phyloP scores from a whole-genome alignment of 305 asterid species.

The Fraxinus nigra region DNA sequence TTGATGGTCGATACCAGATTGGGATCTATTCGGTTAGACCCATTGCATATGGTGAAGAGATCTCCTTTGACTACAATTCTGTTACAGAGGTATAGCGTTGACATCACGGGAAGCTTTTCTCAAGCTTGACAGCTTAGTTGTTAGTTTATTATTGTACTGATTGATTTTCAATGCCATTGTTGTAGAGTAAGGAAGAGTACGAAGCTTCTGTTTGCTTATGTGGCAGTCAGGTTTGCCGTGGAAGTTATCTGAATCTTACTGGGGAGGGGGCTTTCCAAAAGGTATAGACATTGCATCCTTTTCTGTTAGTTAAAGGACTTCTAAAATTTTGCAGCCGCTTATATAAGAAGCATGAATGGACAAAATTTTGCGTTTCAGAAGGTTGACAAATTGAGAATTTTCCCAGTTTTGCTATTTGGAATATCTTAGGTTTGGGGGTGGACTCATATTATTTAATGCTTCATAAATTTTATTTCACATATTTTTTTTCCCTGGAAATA shows the following conservation, averaged over 20 bases:
- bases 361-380: neutral
- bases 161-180: slow-evolving; percentile 19
- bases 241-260: slow-evolving; percentile 87
- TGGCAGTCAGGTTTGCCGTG: slow-evolving; percentile 98
- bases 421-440: neutral
- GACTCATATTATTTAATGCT: neutral
- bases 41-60: slow-evolving; percentile 92
- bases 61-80: slow-evolving; percentile 95
- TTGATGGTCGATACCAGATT: slow-evolving; percentile 97
- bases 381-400: neutral
- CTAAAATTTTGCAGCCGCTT: neutral
- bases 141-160: slow-evolving; percentile 14
- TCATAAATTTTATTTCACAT: neutral
- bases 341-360: neutral
- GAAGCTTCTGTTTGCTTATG: slow-evolving; percentile 99
- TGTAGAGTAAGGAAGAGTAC: slow-evolving; percentile 97
- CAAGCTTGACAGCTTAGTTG: slow-evolving; percentile 10
- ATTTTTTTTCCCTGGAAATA: slow-evolving; percentile 2
- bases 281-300: slow-evolving; percentile 42
- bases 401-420: neutral
- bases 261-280: slow-evolving; percentile 97
- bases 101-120: slow-evolving; percentile 8
- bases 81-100: slow-evolving; percentile 84
- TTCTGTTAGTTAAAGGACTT: slow-evolving; percentile 8
- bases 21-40: slow-evolving; percentile 92